phyloP scores from a whole-genome alignment of 495 filamentous ascomycete genomes.

The Neurospora hispaniola region DNA sequence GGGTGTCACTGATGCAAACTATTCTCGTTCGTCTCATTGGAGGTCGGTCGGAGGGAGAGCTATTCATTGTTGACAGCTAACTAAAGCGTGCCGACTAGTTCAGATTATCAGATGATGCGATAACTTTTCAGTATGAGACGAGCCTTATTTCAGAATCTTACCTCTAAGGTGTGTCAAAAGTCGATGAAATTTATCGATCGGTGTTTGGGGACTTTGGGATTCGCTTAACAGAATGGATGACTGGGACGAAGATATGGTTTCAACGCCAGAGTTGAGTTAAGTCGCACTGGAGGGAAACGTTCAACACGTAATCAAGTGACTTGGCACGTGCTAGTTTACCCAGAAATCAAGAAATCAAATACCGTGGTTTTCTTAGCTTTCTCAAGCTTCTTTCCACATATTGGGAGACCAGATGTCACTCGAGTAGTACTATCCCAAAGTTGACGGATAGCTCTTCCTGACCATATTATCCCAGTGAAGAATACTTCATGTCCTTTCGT shows the following conservation, averaged over 20 bases:
- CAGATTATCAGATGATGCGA: background rate
- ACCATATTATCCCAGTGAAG: background rate
- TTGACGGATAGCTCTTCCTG: background rate
- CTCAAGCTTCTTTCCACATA: background rate
- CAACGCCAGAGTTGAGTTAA: background rate
- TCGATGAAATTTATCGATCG: background rate
- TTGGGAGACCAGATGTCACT: background rate
- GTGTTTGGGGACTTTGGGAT: background rate
- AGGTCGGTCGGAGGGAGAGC: constrained; percentile 1
- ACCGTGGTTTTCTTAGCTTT: too few relatives aligned
- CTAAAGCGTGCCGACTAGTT: background rate
- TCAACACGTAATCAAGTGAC: background rate
- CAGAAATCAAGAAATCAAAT: background rate
- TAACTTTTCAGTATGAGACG: too few relatives aligned
- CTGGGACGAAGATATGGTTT: background rate
- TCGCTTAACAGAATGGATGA: background rate
- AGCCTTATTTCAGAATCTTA: too few relatives aligned
- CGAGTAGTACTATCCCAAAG: background rate
- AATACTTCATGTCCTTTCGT: too few relatives aligned
- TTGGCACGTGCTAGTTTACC: background rate
- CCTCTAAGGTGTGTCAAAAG: too few relatives aligned
- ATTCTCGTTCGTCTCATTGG: constrained; percentile 26
- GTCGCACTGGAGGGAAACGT: background rate
- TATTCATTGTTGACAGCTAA: background rate
- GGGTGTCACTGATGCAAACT: constrained; percentile 83